Conservation (phyloP, 2,329 filamentous ascomycete species). For the Ophiostoma piceae region DNA sequence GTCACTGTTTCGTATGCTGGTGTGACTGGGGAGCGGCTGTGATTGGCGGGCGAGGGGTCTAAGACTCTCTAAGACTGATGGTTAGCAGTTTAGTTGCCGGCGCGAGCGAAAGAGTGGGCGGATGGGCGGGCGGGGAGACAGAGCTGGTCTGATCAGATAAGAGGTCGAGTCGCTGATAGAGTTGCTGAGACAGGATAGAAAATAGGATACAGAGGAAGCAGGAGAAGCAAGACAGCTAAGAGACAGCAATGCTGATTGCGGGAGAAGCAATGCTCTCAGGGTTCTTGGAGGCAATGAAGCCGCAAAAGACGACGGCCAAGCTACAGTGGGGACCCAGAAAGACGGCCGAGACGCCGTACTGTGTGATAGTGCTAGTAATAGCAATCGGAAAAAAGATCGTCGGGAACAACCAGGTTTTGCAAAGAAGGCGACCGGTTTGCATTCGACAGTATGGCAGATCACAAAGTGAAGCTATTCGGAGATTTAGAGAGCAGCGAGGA, state of each 20-base stretch:
- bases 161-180: neutral
- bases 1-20: constrained; percentile 12
- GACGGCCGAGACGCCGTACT: neutral
- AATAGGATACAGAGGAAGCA: neutral
- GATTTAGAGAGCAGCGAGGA: neutral
- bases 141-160: constrained; percentile 8
- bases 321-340: neutral
- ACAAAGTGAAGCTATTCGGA: constrained; percentile 10
- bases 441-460: neutral
- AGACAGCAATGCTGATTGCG: neutral
- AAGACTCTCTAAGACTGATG: neutral
- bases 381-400: neutral
- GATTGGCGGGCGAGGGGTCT: neutral
- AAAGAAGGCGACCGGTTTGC: neutral
- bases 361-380: neutral
- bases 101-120: neutral
- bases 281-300: neutral
- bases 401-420: neutral
- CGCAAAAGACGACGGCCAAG: neutral
- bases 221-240: neutral
- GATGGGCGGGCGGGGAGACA: constrained; percentile 7
- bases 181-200: neutral
- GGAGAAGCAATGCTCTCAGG: neutral
- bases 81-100: neutral
- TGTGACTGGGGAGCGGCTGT: neutral